Percentiles rank a stretch among this genome's conserved stretches.
phyloP scores from a whole-genome alignment of 306 rosid genomes.

The Myrica gale region DNA sequence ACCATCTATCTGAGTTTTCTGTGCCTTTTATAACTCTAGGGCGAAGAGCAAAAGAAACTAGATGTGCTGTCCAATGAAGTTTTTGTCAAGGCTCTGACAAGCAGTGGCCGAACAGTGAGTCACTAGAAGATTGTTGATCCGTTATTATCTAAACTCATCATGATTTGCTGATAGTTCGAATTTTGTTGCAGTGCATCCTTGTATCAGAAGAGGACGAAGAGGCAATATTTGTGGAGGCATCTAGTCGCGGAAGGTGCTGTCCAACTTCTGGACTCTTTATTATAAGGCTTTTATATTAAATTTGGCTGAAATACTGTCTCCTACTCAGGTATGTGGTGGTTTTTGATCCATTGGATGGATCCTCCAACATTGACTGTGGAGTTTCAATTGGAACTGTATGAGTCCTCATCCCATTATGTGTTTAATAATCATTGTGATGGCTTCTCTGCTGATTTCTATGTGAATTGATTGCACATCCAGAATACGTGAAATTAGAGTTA shows the following conservation, averaged over 20 bases:
- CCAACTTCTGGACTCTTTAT: neutral
- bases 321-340: slow-evolving; percentile 75
- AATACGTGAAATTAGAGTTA: slow-evolving; percentile 32
- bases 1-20: slow-evolving; percentile 7
- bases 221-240: slow-evolving; percentile 72
- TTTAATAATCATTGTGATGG: neutral
- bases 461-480: slow-evolving; percentile 20
- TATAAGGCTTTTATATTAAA: slow-evolving; percentile 4
- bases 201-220: slow-evolving; percentile 98
- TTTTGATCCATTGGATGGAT: slow-evolving; percentile 78
- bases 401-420: slow-evolving; percentile 1
- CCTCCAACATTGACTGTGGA: slow-evolving; percentile 87
- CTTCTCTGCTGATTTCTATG: slow-evolving; percentile 17
- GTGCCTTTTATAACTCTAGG: slow-evolving; percentile 46
- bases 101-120: slow-evolving; percentile 96
- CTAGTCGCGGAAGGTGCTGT: slow-evolving; percentile 50
- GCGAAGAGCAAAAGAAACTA: slow-evolving; percentile 97
- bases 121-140: slow-evolving; percentile 20
- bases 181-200: slow-evolving; percentile 65
- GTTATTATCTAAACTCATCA: neutral
- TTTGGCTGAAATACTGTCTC: neutral
- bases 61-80: slow-evolving; percentile 97
- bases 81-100: slow-evolving; percentile 79
- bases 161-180: slow-evolving; percentile 31
- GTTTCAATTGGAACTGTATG: slow-evolving; percentile 96